Evolutionary conservation across 2,329 filamentous ascomycete genomes (phyloP), one percentile per base, ranked within the genome.

Genomic region (Alternaria tenuissima): DNA sequence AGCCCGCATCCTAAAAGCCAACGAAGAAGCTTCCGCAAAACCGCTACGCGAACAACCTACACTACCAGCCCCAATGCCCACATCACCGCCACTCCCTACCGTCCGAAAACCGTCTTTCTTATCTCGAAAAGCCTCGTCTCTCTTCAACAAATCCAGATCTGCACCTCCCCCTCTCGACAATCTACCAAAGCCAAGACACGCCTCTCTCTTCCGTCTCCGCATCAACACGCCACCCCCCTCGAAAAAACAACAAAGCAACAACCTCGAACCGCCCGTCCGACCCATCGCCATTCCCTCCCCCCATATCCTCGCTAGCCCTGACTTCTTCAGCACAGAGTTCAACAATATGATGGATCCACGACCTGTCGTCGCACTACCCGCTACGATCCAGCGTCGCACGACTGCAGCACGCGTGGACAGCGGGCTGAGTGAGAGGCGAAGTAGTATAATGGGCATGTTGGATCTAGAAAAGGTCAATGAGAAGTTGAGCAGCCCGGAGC

Each of bases 131-230:
- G 26, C 66, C 3, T 61, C 65, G 6, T 38, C 63, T 22, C 48
- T 65, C 26, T 61, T 61, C 20, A 30, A 26, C 9, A 58, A 55
- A n/a, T 49, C 59, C 5, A 64, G 52, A 39, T 24, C 48, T 38
- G 6, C 28, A 32, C n/a, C 54, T 2, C 20, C 28, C 38, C 28
- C 48, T 5, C n/a, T 47, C 44, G 22, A 53, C 18, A 7, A 63
- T 34, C 64, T 20, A 9, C 16, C 55, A 3, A 55, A 42, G 9
- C 62, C 62, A 3, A 68, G 68, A 30, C 65, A 69, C 38, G 11
- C 59, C 1, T 59, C 62, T 2, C 46, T 68, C 42, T 41, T 70
- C 22, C 66, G 62, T 16, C 60, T 68, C 24, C 61, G 61, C 22
- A 60, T 68, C 51, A 61, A 41, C 41, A 63, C 59, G 6, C 54